Percentiles rank a stretch among this genome's conserved stretches.
Conservation (phyloP, 2,329 filamentous ascomycete genomes). For the Colletotrichum sp. region DNA sequence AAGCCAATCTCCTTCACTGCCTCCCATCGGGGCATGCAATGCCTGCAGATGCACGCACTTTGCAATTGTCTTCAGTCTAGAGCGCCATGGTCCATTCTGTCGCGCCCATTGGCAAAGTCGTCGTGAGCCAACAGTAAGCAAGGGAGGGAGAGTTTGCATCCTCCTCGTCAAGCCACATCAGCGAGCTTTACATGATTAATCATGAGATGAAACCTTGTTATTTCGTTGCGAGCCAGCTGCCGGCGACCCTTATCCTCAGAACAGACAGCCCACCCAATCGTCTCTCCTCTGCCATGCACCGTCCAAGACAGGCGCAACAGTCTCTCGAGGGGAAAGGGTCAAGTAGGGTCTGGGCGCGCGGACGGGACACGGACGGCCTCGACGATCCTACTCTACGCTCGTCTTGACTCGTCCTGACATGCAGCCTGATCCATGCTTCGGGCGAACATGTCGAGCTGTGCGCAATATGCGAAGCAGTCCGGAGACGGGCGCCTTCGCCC, state of each 20-base stretch:
- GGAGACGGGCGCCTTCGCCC: not conserved
- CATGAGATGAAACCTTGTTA: constrained; percentile 17
- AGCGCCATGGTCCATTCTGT: not conserved
- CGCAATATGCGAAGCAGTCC: not conserved
- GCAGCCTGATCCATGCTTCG: constrained; percentile 13
- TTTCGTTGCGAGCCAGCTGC: constrained; percentile 11
- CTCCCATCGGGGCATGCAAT: not conserved
- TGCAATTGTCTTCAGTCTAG: constrained; percentile 2
- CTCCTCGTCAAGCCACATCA: not conserved
- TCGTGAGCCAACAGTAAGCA: constrained; percentile 1
- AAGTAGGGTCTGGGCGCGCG: constrained; percentile 10
- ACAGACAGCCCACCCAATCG: not conserved
- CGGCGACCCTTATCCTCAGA: not conserved
- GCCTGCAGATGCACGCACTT: not conserved
- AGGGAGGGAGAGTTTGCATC: constrained; percentile 2
- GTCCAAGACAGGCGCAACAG: constrained; percentile 6
- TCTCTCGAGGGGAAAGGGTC: not conserved
- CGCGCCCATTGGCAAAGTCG: not conserved
- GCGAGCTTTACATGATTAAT: not conserved
- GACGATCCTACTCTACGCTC: constrained; percentile 5
- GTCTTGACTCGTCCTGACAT: constrained; percentile 10
- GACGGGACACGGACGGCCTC: constrained; percentile 3
- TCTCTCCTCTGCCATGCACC: not conserved
- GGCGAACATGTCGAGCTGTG: not conserved
- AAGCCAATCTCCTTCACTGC: not conserved